Evolutionary conservation across 139 green algal genomes (phyloP).

Genomic region (Tetradesmus lagerheimii): DNA sequence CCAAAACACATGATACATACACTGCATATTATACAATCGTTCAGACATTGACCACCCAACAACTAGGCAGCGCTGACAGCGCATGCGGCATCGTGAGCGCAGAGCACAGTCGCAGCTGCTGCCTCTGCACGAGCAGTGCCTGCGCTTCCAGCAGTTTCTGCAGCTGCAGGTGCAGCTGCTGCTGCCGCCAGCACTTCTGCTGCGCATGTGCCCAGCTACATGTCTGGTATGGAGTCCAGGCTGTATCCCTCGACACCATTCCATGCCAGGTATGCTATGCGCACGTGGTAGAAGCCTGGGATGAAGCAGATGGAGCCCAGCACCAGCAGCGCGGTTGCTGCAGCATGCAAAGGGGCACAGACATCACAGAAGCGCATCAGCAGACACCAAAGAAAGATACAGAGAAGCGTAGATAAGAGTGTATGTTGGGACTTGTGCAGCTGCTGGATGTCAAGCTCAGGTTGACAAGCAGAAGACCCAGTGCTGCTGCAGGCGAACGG

Average conservation of each 20-base stretch:
- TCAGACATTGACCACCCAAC: no score
- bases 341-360: not conserved
- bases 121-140: not conserved
- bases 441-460: not conserved
- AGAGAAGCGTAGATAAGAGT: no score
- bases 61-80: no score
- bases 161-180: not conserved
- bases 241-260: slow-evolving; percentile 48
- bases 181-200: not conserved
- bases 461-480: no score
- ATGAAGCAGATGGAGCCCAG: slow-evolving; percentile 55
- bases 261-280: slow-evolving; percentile 53
- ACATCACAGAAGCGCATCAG: no score
- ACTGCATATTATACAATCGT: no score
- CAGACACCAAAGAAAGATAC: no score
- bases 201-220: not conserved
- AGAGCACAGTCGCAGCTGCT: not conserved
- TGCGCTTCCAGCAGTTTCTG: not conserved
- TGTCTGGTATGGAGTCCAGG: slow-evolving; percentile 55
- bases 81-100: not conserved
- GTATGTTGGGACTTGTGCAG: not conserved
- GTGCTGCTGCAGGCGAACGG: no score
- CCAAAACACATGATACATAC: no score
- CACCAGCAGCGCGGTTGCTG: slow-evolving; percentile 54
- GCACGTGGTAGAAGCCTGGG: slow-evolving; percentile 50